Base-by-base conservation (phyloP, 2,329 filamentous ascomycete species). In the Elsinoe perseae region DNA sequence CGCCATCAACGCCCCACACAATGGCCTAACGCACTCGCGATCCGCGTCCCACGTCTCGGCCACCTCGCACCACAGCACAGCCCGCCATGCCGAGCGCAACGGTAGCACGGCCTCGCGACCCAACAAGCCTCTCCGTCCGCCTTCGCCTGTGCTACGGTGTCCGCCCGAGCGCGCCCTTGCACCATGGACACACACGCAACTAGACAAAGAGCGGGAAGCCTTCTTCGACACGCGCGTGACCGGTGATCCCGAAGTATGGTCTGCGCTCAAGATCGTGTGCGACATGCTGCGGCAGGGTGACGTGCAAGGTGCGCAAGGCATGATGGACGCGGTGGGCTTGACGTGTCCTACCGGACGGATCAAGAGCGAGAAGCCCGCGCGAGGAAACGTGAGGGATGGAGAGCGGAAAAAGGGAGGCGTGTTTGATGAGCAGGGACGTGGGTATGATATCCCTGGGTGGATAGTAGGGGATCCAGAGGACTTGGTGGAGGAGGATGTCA, bases 141-240 rank as follows among this genome's bases (percentile, higher is more conserved):
- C 61, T 7, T 60, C 56, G 2, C 65, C 62, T 0, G 58, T 60
- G 27, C 52, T 54, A 20, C 50, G 55, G 16, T 60, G 56, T 20
- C 58, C 58, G 20, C 56, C 58, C 1, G 53, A 60, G 25, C 56
- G 57, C 9, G 56, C 58, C 21, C 44, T 42, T 4, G 80, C 80
- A 18, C 70, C 73, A 14, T 95, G 87, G 87, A 90, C 87, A 1
- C 81, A 80, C n/a, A 66, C 72, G 14, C 75, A 85, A 54, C 75
- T 95, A 1, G 80, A 83, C 58, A 77, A 77, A 28, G 88, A 95
- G 72, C 81, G 92, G 50, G 74, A 73, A 50, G 89, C 89, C 60
- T 96, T 95, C 76, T 97, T 95, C 70, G 90, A 96, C 59, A 96
- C 91, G 1, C 77, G 89, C 46, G 88, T 95, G 14, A 87, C 86